Evolutionary conservation across 768 basidiomycete genomes (phyloP).

Genomic region (Kwoniella dendrophila): DNA sequence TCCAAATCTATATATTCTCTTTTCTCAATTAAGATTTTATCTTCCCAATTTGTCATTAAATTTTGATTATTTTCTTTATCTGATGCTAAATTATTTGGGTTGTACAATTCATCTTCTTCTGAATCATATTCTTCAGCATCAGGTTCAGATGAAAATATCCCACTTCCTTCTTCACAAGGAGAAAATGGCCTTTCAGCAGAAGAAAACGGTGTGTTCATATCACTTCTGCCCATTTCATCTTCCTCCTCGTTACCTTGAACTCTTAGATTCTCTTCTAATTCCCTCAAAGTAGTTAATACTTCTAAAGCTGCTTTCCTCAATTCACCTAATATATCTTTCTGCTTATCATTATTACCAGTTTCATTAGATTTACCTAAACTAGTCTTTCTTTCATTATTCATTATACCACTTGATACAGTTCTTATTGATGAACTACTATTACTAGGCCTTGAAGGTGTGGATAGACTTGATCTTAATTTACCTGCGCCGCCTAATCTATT

Average conservation of each 20-base stretch:
- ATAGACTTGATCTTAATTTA: slow-evolving; percentile 30
- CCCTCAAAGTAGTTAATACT: slow-evolving; percentile 75
- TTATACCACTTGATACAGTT: slow-evolving; percentile 20
- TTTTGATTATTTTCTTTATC: slow-evolving; percentile 15
- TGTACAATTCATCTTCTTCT: slow-evolving; percentile 61
- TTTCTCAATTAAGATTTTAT: slow-evolving; percentile 36
- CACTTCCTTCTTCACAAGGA: not conserved
- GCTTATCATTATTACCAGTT: no score
- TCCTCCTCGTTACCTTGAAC: slow-evolving; percentile 11
- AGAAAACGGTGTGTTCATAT: not conserved
- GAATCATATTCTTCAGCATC: slow-evolving; percentile 35
- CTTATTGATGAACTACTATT: slow-evolving; percentile 19
- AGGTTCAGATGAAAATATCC: slow-evolving; percentile 7
- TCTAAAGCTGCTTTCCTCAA: slow-evolving; percentile 80
- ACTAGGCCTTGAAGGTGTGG: slow-evolving; percentile 49
- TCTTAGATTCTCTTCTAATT: slow-evolving; percentile 76
- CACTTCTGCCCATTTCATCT: not conserved
- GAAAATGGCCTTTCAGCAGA: not conserved
- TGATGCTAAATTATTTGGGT: slow-evolving; percentile 59
- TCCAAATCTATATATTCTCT: slow-evolving; percentile 29
- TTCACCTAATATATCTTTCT: slow-evolving; percentile 62
- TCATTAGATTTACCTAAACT: slow-evolving; percentile 18
- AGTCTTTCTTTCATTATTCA: slow-evolving; percentile 19
- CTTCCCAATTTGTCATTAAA: slow-evolving; percentile 39
- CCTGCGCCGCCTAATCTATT: slow-evolving; percentile 17